These are phyloP conservation scores for Hypoxylon trugodes DNA, from an alignment of 495 filamentous ascomycete species.

Conservation along the genomic window DNA sequence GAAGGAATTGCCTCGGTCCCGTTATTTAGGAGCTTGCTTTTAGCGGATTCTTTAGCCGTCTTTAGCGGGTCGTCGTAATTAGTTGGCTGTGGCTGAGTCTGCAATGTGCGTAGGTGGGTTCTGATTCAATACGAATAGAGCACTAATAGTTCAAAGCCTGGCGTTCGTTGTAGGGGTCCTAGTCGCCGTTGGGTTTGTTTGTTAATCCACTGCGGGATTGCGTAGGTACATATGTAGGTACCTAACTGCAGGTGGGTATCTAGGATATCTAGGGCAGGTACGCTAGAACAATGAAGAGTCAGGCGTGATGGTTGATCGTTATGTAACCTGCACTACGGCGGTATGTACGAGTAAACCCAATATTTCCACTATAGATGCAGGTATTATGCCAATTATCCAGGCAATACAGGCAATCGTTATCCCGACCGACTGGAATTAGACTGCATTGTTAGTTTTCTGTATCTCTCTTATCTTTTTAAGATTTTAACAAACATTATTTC, in stretches of 20 bases:
- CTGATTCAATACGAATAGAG: constrained; percentile 10
- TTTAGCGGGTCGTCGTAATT: background rate
- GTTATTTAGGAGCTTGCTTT: too few species aligned
- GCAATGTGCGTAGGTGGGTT: background rate
- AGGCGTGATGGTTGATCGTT: constrained; percentile 13
- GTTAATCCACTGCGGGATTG: constrained; percentile 26
- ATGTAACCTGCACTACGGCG: background rate
- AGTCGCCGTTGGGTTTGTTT: background rate
- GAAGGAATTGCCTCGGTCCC: too few species aligned
- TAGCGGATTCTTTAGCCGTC: background rate
- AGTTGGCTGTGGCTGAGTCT: constrained; percentile 10
- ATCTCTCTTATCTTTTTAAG: background rate
- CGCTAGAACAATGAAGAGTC: too few species aligned
- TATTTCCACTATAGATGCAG: too few species aligned
- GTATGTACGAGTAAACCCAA: constrained; percentile 17
- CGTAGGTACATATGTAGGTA: constrained; percentile 15
- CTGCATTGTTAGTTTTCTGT: background rate
- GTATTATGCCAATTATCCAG: constrained; percentile 3
- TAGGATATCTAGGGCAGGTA: too few species aligned
- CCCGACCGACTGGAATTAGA: background rate
- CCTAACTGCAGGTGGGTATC: too few species aligned
- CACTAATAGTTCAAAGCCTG: background rate
- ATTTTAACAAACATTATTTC: background rate
- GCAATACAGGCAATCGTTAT: too few species aligned
- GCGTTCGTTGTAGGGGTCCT: constrained; percentile 6